Base-by-base conservation (phyloP, 73 alveolate species). In the Durusdinium trenchii region DNA sequence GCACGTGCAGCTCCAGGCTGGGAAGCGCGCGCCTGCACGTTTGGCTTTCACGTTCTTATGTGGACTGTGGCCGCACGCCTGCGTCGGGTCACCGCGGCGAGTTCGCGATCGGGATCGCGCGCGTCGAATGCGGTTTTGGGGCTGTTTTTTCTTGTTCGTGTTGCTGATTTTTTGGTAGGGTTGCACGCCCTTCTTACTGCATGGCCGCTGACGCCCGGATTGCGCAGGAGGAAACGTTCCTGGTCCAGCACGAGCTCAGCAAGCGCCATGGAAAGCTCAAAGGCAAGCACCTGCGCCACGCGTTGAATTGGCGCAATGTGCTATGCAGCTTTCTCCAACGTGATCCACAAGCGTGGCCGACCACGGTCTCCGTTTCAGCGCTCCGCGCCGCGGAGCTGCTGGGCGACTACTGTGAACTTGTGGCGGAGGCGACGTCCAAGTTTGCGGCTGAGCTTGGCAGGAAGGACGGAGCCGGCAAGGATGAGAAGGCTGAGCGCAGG, bases 271-370 rank as follows among this genome's bases (percentile, higher is more conserved):
- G 83, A 32, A 86, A 86, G 64, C 83, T 86, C 36, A 86, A 86
- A 46, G 95, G 95, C n/a, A 86, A 86, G 10, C 95, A 86, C 32
- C 62, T 86, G 45, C 95, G 95, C 14, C 95, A 86, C 18, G 95
- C 95, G 48, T 4, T 86, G 47, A 86, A 57, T 35, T 86, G 62
- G 62, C 61, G 30, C 46, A 57, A 86, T 6, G 42, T 86, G 42
- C 46, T 57, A 18, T 38, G 28, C 38, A 36, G 62, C 90, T 46
- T 43, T 79, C 62, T 36, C 43, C 40, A 30, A 18, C 28, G 12
- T 18, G 43, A 42, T 28, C 43, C 61, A 16, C 45, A 51, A 5
- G 45, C 62, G 28, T 79, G 90, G 90, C 90, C 90, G 28, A 79
- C 90, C 67, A 2, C 62, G 38, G 18, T 75, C 32, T 75, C 86